These are phyloP conservation scores for Lasiodiplodia gonubiensis DNA, from an alignment of 2,329 filamentous ascomycete species.

Conservation along the genomic window DNA sequence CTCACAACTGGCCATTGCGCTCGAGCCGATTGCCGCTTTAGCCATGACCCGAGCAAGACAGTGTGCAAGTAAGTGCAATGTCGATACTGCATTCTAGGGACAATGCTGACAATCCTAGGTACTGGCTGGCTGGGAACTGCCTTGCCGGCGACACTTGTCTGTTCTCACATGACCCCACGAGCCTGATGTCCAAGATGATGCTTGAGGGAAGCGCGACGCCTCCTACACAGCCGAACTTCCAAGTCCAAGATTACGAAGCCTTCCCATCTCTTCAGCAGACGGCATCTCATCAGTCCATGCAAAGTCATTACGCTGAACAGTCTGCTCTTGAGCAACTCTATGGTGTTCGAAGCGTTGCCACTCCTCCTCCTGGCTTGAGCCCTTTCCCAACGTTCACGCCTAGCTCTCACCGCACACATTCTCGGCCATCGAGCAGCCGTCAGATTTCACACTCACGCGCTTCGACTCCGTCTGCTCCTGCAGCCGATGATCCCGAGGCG, in stretches of 20 bases:
- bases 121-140: slow-evolving; percentile 96
- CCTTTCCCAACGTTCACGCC: slow-evolving; percentile 64
- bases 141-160: slow-evolving; percentile 92
- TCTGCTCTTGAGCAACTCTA: slow-evolving; percentile 52
- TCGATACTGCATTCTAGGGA: slow-evolving; percentile 2
- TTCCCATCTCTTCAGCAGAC: slow-evolving; percentile 75
- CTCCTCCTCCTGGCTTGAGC: slow-evolving; percentile 74
- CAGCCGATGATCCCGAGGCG: slow-evolving; percentile 91
- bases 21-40: slow-evolving; percentile 94
- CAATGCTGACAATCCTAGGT: slow-evolving; percentile 59
- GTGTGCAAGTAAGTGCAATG: slow-evolving; percentile 85
- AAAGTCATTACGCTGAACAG: slow-evolving; percentile 48
- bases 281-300: slow-evolving; percentile 49
- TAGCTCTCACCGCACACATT: slow-evolving; percentile 69
- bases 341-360: slow-evolving; percentile 46
- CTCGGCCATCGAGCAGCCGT: slow-evolving; percentile 83
- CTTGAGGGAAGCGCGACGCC: slow-evolving; percentile 72
- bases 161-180: slow-evolving; percentile 93
- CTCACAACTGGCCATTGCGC: slow-evolving; percentile 94
- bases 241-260: slow-evolving; percentile 80
- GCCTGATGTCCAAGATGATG: slow-evolving; percentile 80
- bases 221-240: slow-evolving; percentile 70
- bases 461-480: slow-evolving; percentile 69
- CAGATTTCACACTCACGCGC: slow-evolving; percentile 61
- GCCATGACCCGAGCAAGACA: slow-evolving; percentile 92